These are phyloP conservation scores for Tolypocladium inflatum DNA, from an alignment of 2,329 filamentous ascomycete genomes.

Conservation along the genomic window DNA sequence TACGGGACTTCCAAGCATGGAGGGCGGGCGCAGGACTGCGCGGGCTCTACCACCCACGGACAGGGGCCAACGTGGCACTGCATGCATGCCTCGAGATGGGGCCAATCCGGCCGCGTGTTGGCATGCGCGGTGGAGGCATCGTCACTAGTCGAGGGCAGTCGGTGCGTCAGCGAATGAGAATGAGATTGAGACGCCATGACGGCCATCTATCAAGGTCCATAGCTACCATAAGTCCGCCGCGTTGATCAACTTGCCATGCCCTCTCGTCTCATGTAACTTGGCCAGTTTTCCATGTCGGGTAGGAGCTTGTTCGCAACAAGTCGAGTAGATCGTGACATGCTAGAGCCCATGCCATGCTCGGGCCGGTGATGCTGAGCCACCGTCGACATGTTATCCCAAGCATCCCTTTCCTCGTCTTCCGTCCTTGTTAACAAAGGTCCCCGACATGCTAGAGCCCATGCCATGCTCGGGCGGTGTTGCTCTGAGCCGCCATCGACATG, in stretches of 20 bases:
- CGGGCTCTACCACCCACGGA: neutral
- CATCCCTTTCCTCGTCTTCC: no score
- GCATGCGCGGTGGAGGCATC: neutral
- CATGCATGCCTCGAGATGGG: conserved; percentile 2
- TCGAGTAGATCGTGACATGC: neutral
- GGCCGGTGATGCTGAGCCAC: no score
- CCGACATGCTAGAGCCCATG: neutral
- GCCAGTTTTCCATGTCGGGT: neutral
- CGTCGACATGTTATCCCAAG: no score
- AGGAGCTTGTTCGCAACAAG: neutral
- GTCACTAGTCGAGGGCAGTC: neutral
- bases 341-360: neutral
- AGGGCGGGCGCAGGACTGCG: neutral
- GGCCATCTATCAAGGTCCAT: neutral
- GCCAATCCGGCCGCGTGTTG: neutral
- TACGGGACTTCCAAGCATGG: neutral
- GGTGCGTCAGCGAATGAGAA: neutral
- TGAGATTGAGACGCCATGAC: neutral
- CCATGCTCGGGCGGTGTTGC: no score
- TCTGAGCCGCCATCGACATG: no score
- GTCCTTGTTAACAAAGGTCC: no score
- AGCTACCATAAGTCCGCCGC: neutral
- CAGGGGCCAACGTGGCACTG: conserved; percentile 6
- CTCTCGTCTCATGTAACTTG: neutral
- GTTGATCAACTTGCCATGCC: neutral